Evolutionary conservation across 495 filamentous ascomycete species (phyloP).

Genomic region (Chaetomium tenue): DNA sequence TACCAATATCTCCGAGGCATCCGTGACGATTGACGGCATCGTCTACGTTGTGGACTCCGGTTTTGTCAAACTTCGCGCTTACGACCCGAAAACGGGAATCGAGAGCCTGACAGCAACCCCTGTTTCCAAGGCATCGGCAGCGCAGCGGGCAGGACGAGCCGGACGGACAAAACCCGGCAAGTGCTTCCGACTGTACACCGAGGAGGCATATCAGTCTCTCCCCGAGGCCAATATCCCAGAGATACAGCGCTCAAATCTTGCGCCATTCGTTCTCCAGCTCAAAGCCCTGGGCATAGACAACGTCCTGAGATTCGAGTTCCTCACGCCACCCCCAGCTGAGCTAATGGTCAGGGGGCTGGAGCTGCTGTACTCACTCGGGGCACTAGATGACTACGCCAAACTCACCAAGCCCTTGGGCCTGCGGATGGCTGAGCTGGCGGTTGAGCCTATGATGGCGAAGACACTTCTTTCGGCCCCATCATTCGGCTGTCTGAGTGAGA

Average conservation of each 20-base stretch:
- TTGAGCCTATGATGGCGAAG: conserved; percentile 96
- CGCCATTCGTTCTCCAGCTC: conserved; percentile 85
- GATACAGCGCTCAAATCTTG: conserved; percentile 90
- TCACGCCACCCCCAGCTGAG: conserved; percentile 84
- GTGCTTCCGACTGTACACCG: conserved; percentile 91
- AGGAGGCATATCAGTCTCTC: conserved; percentile 67
- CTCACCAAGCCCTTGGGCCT: conserved; percentile 82
- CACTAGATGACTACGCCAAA: conserved; percentile 85
- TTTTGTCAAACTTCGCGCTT: conserved; percentile 87
- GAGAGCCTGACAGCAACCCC: conserved; percentile 85
- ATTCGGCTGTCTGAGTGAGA: conserved; percentile 79
- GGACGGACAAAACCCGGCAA: conserved; percentile 92
- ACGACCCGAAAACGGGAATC: conserved; percentile 84
- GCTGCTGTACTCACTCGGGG: conserved; percentile 83
- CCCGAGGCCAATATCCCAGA: conserved; percentile 78
- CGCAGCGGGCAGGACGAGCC: conserved; percentile 87
- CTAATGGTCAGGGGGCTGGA: conserved; percentile 86
- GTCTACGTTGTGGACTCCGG: conserved; percentile 91
- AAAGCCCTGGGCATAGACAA: conserved; percentile 97
- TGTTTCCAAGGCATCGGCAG: conserved; percentile 88
- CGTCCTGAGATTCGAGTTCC: conserved; percentile 83
- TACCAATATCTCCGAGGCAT: conserved; percentile 96
- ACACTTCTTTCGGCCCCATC: conserved; percentile 73
- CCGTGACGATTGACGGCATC: conserved; percentile 89
- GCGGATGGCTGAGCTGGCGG: conserved; percentile 91